Evolutionary conservation across 306 rosid genomes (phyloP).

Genomic region (Cucurbita ficifolia): DNA sequence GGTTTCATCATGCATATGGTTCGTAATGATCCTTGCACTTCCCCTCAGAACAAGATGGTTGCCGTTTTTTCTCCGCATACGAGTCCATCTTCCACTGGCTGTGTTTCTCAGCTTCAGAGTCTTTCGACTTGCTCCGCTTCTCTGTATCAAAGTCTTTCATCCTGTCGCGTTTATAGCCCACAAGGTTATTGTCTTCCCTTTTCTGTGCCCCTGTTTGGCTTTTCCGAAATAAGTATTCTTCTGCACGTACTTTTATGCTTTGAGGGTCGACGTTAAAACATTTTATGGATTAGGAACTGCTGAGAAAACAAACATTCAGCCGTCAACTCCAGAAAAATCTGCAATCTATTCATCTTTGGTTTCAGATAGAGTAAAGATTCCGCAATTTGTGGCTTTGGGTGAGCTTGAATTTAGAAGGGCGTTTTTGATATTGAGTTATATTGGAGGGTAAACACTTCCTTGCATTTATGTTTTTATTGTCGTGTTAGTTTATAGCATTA

Average conservation of each 20-base stretch:
- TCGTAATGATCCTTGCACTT: neutral
- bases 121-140: neutral
- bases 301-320: neutral
- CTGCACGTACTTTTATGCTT: neutral
- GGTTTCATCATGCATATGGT: constrained; percentile 5
- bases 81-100: neutral
- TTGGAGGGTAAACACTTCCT: constrained; percentile 32
- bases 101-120: neutral
- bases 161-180: neutral
- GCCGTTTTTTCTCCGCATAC: neutral
- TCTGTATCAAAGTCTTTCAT: neutral
- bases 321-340: neutral
- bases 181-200: constrained; percentile 4
- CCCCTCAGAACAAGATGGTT: constrained; percentile 1
- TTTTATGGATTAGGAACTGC: neutral
- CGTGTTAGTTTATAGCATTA: neutral
- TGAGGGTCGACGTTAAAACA: neutral
- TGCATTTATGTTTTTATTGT: neutral
- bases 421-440: constrained; percentile 42
- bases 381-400: constrained; percentile 34
- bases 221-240: neutral
- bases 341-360: neutral
- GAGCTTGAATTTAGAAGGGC: constrained; percentile 61
- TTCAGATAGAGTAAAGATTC: constrained; percentile 1
- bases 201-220: neutral